Percentiles rank a stretch among this genome's conserved stretches.
Evolutionary conservation across 176 grass and related monocot species (phyloP).

Genomic region (Tuctoria greenei): DNA sequence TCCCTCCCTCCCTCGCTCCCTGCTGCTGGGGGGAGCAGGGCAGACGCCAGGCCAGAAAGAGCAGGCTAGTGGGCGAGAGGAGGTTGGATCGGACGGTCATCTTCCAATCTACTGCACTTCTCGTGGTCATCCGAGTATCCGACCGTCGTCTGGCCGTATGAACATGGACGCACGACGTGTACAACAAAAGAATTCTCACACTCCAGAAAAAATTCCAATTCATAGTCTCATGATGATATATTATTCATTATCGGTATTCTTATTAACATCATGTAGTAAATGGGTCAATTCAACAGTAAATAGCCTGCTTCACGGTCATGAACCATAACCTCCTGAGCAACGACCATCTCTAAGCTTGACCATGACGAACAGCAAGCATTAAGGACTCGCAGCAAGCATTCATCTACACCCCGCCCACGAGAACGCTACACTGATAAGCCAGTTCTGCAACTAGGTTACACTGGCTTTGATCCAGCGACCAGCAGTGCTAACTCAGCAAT

Average conservation of each 20-base stretch:
- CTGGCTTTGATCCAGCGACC: constrained; percentile 23
- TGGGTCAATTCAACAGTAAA: constrained; percentile 31
- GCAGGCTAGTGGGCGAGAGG: not conserved
- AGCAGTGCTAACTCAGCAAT: not conserved
- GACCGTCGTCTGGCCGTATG: not conserved
- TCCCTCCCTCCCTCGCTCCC: not conserved
- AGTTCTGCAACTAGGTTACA: constrained; percentile 49
- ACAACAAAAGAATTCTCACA: not conserved
- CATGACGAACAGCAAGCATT: not conserved
- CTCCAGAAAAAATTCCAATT: not conserved
- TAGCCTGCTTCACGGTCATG: constrained; percentile 20
- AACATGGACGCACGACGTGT: not conserved
- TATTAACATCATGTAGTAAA: not conserved
- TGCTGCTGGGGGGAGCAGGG: not conserved
- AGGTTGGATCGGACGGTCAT: not conserved
- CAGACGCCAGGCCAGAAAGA: not conserved
- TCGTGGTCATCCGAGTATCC: no score
- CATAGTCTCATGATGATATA: not conserved
- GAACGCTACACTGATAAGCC: constrained; percentile 9
- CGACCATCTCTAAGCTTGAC: constrained; percentile 10
- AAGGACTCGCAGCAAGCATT: not conserved
- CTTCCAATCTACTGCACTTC: not conserved
- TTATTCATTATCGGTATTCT: constrained; percentile 26
- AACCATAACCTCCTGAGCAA: not conserved
- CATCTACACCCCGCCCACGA: constrained; percentile 28